Base-by-base conservation (phyloP, 2,329 filamentous ascomycete species). In the Talaromyces sp. region DNA sequence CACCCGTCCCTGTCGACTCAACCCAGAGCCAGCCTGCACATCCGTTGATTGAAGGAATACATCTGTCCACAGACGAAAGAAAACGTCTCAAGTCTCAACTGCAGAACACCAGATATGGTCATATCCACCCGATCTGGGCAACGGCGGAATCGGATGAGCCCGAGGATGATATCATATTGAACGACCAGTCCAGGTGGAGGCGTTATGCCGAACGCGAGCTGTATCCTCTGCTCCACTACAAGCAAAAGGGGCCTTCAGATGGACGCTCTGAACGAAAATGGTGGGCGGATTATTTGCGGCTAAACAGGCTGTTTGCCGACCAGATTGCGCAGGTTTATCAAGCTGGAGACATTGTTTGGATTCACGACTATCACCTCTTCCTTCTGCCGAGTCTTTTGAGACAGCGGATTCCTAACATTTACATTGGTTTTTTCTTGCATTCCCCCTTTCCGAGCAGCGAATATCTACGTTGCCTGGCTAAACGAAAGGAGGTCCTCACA, bases 391-490 rank as follows among this genome's bases (percentile, higher is more conserved):
- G 87, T 75, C 86, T 97, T 79, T 80, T 97, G 61, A 88, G 93
- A 54, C 92, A 96, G 74, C 86, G 89, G 48, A 81, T 92, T 19
- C 90, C 92, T 3, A 90, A 92, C 73, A 90, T 96, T 76, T 95
- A 96, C 78, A 92, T 97, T 70, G 89, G 91, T 58, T 97, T 97
- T 80, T 97, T 91, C 79, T 81, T 97, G 53, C 93, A 97, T 75
- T 88, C 91, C 52, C 93, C 93, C 0, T 97, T 97, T 75, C 93
- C 93, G 35, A 96, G 92, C 76, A 96, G 91, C 80, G 94, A 97
- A 75, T 97, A 96, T 72, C 85, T 97, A 72, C 86, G 92, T 54
- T 96, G 92, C 73, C 80, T 97, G 59, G 90, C 91, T 41, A 86
- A 91, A 65, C 86, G 93, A 66, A 96, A 96, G 75, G 92, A 97